These are phyloP conservation scores for Pseudoscleropodium purum DNA, from an alignment of 225 moss, liverwort and hornwort genomes.

Conservation along the genomic window DNA sequence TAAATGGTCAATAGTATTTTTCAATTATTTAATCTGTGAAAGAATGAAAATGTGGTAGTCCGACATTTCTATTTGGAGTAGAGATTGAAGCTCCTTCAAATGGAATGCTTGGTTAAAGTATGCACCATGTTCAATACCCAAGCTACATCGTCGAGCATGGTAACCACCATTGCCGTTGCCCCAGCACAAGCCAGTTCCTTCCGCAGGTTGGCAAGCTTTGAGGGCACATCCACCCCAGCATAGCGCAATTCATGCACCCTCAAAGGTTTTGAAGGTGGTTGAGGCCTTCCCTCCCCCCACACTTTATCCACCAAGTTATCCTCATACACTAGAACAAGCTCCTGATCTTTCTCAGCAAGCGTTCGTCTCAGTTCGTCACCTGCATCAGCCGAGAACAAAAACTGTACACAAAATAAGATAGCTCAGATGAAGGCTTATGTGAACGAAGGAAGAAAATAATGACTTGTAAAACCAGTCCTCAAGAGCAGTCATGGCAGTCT, in stretches of 20 bases:
- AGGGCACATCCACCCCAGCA: constrained; percentile 75
- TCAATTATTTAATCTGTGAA: neutral
- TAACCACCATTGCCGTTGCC: constrained; percentile 75
- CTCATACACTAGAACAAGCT: constrained; percentile 60
- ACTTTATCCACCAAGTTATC: constrained; percentile 81
- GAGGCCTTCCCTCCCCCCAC: constrained; percentile 70
- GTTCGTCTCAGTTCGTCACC: constrained; percentile 79
- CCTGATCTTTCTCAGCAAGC: constrained; percentile 65
- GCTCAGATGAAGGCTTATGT: constrained; percentile 30
- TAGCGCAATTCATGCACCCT: constrained; percentile 79
- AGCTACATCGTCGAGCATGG: constrained; percentile 95
- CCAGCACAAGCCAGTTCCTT: constrained; percentile 56
- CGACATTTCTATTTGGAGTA: neutral
- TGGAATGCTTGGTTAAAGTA: neutral
- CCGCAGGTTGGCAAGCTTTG: constrained; percentile 72
- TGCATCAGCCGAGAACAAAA: constrained; percentile 94
- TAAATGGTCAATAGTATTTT: neutral
- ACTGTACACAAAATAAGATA: constrained; percentile 68
- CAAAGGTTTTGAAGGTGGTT: constrained; percentile 56
- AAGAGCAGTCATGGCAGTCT: neutral
- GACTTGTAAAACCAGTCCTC: neutral
- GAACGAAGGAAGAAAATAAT: neutral
- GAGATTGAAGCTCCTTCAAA: neutral
- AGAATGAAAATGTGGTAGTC: neutral
- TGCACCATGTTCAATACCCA: constrained; percentile 93